A percentile compares a stretch with the other conserved stretches of the same genome.
These are phyloP conservation scores for Jaenimonas drosophilae DNA, from an alignment of 208 protist species.

Conservation along the genomic window DNA sequence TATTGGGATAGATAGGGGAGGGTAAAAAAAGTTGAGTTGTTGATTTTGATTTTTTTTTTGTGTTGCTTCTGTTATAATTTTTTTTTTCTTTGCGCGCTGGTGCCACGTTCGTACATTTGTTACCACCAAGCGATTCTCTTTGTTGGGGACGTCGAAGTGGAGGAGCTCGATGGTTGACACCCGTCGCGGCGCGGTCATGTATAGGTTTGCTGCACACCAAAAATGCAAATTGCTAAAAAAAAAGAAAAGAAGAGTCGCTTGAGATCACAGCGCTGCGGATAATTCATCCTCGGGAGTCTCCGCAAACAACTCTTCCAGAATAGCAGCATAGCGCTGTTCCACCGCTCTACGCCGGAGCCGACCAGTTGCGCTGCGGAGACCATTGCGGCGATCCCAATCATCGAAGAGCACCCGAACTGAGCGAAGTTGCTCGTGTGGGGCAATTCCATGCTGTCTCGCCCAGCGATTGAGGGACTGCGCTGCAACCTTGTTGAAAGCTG, in stretches of 20 bases:
- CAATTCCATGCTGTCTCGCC: slow-evolving; percentile 10
- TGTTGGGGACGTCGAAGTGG: too few relatives aligned
- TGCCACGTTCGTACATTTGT: too few relatives aligned
- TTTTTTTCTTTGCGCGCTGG: too few relatives aligned
- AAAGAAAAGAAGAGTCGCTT: slow-evolving; percentile 5
- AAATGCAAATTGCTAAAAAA: slow-evolving; percentile 8
- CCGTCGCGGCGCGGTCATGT: too few relatives aligned
- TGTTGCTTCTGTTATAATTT: slow-evolving; percentile 1
- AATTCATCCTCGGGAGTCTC: slow-evolving; percentile 3
- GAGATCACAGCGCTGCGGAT: neutral
- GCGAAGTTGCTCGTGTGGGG: slow-evolving; percentile 14
- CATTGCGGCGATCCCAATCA: slow-evolving; percentile 52
- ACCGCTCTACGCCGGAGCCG: slow-evolving; percentile 41
- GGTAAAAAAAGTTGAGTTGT: too few relatives aligned
- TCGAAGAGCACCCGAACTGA: slow-evolving; percentile 50
- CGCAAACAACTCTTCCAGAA: slow-evolving; percentile 56
- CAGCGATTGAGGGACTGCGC: slow-evolving; percentile 19
- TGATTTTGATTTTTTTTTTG: slow-evolving; percentile 5
- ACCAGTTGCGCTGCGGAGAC: slow-evolving; percentile 44
- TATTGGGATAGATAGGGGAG: too few relatives aligned
- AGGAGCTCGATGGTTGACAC: too few relatives aligned
- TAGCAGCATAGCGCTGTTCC: slow-evolving; percentile 19
- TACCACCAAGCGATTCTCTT: too few relatives aligned
- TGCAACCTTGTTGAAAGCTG: slow-evolving; percentile 22
- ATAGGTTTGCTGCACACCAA: neutral